Percentiles rank a stretch among this genome's conserved stretches.
Conservation (phyloP, 140 eudicot species). For the Oenanthe javanica region DNA sequence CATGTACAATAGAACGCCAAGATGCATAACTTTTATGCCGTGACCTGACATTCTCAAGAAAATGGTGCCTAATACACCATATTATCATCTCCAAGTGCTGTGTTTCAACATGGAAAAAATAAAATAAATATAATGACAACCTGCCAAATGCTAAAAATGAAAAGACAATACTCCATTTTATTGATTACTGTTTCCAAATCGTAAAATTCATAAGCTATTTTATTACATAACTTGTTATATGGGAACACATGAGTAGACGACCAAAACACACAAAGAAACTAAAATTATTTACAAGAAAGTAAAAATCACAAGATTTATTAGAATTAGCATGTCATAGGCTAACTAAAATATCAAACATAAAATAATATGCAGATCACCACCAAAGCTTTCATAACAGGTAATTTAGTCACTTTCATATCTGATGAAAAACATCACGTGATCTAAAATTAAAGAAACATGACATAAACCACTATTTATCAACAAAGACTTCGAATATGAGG, state of each 20-base stretch:
- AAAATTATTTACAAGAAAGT: background rate
- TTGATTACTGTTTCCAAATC: background rate
- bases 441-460: background rate
- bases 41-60: conserved; percentile 51
- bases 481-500: background rate
- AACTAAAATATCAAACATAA: background rate
- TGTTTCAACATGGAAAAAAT: conserved; percentile 3
- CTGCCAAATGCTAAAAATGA: background rate
- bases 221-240: background rate
- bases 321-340: background rate
- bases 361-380: background rate
- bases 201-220: background rate
- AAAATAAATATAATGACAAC: background rate
- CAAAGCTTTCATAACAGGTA: background rate
- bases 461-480: background rate
- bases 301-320: too few species aligned
- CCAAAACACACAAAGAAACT: background rate
- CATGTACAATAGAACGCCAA: conserved; percentile 59
- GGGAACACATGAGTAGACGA: background rate
- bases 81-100: conserved; percentile 91
- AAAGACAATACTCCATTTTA: background rate
- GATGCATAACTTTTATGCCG: conserved; percentile 39
- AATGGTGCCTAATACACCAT: conserved; percentile 73
- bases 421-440: background rate
- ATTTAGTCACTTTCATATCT: background rate